Percentiles rank a stretch among this genome's conserved stretches.
Conservation (phyloP, 2,329 filamentous ascomycete species). For the Ophiocordyceps camponoti-leonardi region DNA sequence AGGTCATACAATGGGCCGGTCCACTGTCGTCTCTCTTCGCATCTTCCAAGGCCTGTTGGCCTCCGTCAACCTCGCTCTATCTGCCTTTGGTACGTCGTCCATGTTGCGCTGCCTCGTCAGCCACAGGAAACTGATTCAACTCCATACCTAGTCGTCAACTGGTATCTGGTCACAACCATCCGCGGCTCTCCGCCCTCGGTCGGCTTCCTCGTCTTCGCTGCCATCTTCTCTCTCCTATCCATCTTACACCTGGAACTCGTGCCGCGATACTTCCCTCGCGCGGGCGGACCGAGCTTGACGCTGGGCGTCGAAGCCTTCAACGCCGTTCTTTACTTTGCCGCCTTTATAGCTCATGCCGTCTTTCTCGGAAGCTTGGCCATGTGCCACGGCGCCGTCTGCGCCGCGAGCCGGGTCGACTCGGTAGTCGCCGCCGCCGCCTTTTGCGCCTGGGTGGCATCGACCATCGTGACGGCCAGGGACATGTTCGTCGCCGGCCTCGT, state of each 20-base stretch:
- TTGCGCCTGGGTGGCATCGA: conserved; percentile 31
- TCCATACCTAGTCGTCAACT: conserved; percentile 43
- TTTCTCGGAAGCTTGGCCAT: conserved; percentile 38
- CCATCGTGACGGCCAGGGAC: conserved; percentile 26
- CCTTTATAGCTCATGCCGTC: conserved; percentile 39
- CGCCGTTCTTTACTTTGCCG: conserved; percentile 38
- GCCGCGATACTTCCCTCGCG: conserved; percentile 26
- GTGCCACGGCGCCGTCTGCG: conserved; percentile 40
- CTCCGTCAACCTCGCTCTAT: conserved; percentile 4
- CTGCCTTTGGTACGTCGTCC: conserved; percentile 6
- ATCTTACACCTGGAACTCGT: conserved; percentile 34
- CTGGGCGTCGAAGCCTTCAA: conserved; percentile 33
- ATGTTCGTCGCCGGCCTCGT: conserved; percentile 21
- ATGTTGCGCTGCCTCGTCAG: too few relatives aligned
- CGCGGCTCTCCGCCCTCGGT: conserved; percentile 36
- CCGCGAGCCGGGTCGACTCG: conserved; percentile 34
- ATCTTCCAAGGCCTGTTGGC: conserved; percentile 6
- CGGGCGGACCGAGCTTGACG: conserved; percentile 27
- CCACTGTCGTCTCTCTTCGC: conserved; percentile 4
- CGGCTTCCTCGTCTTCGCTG: conserved; percentile 39
- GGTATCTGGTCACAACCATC: conserved; percentile 39
- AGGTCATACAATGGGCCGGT: conserved; percentile 4
- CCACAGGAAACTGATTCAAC: too few relatives aligned
- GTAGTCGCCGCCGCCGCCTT: conserved; percentile 37
- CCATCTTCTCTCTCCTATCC: conserved; percentile 36